Percentiles rank a stretch among this genome's conserved stretches.
phyloP scores from a whole-genome alignment of 352 stramenopile species.

The Phytophthora palmivora region DNA sequence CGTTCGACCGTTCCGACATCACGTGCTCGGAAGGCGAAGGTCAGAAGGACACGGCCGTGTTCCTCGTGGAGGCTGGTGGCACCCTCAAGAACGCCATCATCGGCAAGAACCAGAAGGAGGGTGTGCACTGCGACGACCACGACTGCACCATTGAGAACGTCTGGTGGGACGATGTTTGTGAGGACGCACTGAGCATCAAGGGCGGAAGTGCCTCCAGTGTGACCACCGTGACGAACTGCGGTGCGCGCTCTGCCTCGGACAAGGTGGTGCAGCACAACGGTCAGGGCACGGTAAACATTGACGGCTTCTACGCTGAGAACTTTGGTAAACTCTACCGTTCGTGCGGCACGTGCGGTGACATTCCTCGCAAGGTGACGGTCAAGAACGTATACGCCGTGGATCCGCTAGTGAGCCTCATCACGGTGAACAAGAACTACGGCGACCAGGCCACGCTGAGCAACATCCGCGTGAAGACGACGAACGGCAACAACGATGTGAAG shows the following conservation, averaged over 20 bases:
- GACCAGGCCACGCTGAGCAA: conserved; percentile 52
- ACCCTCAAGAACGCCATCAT: too few relatives aligned
- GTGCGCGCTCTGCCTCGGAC: too few relatives aligned
- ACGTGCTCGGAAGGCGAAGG: too few relatives aligned
- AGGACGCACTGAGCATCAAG: conserved; percentile 44
- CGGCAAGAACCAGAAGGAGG: too few relatives aligned
- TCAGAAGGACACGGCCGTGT: too few relatives aligned
- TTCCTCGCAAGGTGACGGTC: conserved; percentile 33
- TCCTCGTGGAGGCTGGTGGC: too few relatives aligned
- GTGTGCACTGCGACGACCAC: too few relatives aligned
- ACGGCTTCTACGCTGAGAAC: conserved; percentile 8
- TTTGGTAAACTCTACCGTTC: conserved; percentile 30
- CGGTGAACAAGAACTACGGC: conserved; percentile 53
- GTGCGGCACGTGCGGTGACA: conserved; percentile 43
- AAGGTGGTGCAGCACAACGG: conserved; percentile 35
- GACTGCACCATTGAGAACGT: too few relatives aligned
- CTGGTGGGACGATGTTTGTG: too few relatives aligned
- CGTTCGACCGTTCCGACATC: too few relatives aligned
- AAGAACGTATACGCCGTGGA: conserved; percentile 44
- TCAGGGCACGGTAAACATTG: conserved; percentile 4
- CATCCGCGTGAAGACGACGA: conserved; percentile 28
- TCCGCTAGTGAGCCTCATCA: conserved; percentile 46
- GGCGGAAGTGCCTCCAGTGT: conserved; percentile 34
- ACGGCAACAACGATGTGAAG: conserved; percentile 23
- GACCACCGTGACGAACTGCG: conserved; percentile 33